Evolutionary conservation across 169 alveolate genomes (phyloP).

Genomic region (Cryptosporidium muris): DNA sequence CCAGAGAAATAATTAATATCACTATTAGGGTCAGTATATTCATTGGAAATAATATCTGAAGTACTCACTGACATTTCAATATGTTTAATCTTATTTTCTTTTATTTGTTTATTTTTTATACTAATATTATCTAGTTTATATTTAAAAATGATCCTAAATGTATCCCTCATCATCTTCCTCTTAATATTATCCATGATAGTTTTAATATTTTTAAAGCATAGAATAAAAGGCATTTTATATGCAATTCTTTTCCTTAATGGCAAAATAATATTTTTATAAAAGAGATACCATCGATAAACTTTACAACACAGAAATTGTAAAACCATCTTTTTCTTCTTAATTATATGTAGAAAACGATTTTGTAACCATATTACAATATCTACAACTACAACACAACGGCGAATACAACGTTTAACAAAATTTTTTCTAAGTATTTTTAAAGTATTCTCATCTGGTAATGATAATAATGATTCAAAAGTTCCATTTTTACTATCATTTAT

Average conservation of each 20-base stretch:
- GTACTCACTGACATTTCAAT: not conserved
- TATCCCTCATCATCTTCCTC: not conserved
- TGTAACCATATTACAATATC: slow-evolving; percentile 46
- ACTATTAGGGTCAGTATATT: not conserved
- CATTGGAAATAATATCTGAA: not conserved
- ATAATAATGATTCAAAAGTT: slow-evolving; percentile 14
- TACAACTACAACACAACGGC: slow-evolving; percentile 45
- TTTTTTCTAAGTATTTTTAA: slow-evolving; percentile 9
- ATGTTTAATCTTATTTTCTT: not conserved
- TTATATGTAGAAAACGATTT: slow-evolving; percentile 39
- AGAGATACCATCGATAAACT: slow-evolving; percentile 54
- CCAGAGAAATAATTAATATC: slow-evolving; percentile 15
- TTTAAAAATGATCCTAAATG: not conserved
- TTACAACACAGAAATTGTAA: slow-evolving; percentile 12
- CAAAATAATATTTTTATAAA: slow-evolving; percentile 28
- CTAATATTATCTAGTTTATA: not conserved
- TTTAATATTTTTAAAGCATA: slow-evolving; percentile 17
- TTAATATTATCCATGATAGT: not conserved
- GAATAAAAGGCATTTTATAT: slow-evolving; percentile 50
- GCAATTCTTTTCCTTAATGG: slow-evolving; percentile 36
- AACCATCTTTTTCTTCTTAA: slow-evolving; percentile 28
- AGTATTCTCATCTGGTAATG: slow-evolving; percentile 22
- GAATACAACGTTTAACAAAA: slow-evolving; percentile 32
- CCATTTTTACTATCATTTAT: slow-evolving; percentile 54
- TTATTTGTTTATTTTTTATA: not conserved